Evolutionary conservation across 176 grass and related monocot genomes (phyloP).

Genomic region (Tillandsia leiboldiana): DNA sequence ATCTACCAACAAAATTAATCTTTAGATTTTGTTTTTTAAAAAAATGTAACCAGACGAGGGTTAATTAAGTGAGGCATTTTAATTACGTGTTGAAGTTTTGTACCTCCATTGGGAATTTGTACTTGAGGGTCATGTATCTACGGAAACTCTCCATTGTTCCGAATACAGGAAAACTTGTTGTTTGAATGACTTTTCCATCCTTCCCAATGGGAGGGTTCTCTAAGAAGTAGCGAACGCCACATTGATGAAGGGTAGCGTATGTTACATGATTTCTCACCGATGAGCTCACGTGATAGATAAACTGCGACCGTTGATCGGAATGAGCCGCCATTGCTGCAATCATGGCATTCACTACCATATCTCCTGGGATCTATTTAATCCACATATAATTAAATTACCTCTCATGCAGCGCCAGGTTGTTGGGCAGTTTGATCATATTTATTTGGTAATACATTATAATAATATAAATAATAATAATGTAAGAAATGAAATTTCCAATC

Average conservation of each 20-base stretch:
- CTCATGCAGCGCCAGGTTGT: too few relatives aligned
- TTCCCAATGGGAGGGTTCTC: constrained; percentile 56
- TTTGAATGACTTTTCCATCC: constrained; percentile 40
- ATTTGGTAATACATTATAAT: neutral
- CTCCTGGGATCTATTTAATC: constrained; percentile 51
- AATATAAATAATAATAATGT: too few relatives aligned
- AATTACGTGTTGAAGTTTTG: too few relatives aligned
- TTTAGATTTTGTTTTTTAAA: too few relatives aligned
- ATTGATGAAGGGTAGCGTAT: constrained; percentile 38
- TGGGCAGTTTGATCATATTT: neutral
- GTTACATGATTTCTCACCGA: constrained; percentile 54
- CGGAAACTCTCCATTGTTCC: constrained; percentile 33
- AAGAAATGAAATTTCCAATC: too few relatives aligned
- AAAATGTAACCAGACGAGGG: too few relatives aligned
- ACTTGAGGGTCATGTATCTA: constrained; percentile 53
- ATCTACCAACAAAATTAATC: too few relatives aligned
- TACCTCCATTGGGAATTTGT: constrained; percentile 62
- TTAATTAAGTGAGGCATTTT: too few relatives aligned
- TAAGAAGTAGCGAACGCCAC: constrained; percentile 39
- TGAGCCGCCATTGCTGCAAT: constrained; percentile 43
- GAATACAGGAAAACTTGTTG: constrained; percentile 47
- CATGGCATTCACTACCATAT: constrained; percentile 90
- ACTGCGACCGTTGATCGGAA: constrained; percentile 11
- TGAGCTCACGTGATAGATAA: constrained; percentile 45
- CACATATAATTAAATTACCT: too few relatives aligned